These are phyloP conservation scores for Syzygium syzygioides DNA, from an alignment of 441 rosid genomes.

Conservation along the genomic window DNA sequence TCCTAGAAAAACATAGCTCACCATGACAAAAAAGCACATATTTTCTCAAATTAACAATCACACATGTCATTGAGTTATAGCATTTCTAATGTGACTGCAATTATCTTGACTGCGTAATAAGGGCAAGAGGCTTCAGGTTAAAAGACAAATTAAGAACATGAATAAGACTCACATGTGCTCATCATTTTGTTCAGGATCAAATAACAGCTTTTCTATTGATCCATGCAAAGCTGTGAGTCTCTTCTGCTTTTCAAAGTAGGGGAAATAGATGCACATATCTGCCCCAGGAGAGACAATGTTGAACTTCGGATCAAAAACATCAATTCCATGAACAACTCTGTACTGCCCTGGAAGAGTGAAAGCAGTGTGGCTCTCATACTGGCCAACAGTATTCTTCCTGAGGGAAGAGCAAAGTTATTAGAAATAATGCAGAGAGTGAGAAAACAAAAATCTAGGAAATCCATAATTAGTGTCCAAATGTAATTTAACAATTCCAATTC, in stretches of 20 bases:
- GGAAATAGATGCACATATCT: constrained; percentile 88
- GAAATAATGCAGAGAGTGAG: neutral
- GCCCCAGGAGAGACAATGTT: constrained; percentile 98
- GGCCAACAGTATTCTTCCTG: constrained; percentile 95
- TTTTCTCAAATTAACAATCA: neutral
- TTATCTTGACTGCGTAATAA: neutral
- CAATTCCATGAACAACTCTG: constrained; percentile 88
- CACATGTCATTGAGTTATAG: neutral
- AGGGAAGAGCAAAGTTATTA: neutral
- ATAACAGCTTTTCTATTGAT: constrained; percentile 74
- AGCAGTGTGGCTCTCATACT: constrained; percentile 87
- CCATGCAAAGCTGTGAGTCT: constrained; percentile 87
- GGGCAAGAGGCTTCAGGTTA: neutral
- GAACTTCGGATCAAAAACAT: constrained; percentile 97
- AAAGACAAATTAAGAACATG: neutral
- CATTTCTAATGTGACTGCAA: neutral
- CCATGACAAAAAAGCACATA: neutral
- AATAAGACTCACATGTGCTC: constrained; percentile 63
- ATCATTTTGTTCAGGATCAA: constrained; percentile 67
- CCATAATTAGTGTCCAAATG: neutral
- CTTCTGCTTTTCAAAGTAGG: constrained; percentile 49
- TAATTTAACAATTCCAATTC: neutral
- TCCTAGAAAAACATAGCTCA: neutral
- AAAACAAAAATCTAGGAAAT: neutral
- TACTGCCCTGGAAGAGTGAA: constrained; percentile 94